A percentile compares a stretch with the other conserved stretches of the same genome.
Conservation (phyloP, 1,284 basidiomycete genomes). For the Lentinus polychrous region DNA sequence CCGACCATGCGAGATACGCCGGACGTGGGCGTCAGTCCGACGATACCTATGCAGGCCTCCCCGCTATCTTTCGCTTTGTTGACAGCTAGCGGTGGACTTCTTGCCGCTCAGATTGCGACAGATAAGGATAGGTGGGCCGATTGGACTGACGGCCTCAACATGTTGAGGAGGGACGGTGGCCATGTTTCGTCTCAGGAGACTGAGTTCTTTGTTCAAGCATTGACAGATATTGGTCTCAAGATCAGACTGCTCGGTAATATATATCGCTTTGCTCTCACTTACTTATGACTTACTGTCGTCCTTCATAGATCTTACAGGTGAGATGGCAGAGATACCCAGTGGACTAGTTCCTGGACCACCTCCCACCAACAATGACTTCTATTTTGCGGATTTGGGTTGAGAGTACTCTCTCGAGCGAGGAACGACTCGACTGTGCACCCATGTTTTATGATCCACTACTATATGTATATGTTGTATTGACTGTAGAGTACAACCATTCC, state of each 20-base stretch:
- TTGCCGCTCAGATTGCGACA: constrained; percentile 84
- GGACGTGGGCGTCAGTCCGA: constrained; percentile 41
- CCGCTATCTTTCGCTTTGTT: constrained; percentile 78
- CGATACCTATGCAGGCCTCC: constrained; percentile 49
- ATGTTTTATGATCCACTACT: too few species aligned
- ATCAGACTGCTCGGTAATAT: constrained; percentile 79
- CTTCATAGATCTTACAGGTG: constrained; percentile 77
- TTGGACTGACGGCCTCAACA: constrained; percentile 94
- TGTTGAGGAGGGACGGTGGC: constrained; percentile 73
- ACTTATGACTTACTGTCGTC: constrained; percentile 1
- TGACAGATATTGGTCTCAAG: constrained; percentile 93
- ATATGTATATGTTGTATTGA: too few species aligned
- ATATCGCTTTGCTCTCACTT: constrained; percentile 2
- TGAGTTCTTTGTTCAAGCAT: constrained; percentile 73
- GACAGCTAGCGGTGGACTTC: constrained; percentile 63
- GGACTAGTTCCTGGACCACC: constrained; percentile 65
- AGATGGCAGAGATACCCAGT: constrained; percentile 87
- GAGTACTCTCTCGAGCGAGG: too few species aligned
- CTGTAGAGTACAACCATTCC: too few species aligned
- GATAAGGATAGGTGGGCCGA: constrained; percentile 86
- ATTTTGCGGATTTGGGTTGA: constrained; percentile 62
- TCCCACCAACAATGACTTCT: constrained; percentile 79
- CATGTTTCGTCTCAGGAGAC: constrained; percentile 83
- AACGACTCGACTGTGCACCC: too few species aligned
- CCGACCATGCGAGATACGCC: constrained; percentile 54